Conservation (phyloP, 2,329 filamentous ascomycete genomes). For the Hymenoscyphus fructigenus region DNA sequence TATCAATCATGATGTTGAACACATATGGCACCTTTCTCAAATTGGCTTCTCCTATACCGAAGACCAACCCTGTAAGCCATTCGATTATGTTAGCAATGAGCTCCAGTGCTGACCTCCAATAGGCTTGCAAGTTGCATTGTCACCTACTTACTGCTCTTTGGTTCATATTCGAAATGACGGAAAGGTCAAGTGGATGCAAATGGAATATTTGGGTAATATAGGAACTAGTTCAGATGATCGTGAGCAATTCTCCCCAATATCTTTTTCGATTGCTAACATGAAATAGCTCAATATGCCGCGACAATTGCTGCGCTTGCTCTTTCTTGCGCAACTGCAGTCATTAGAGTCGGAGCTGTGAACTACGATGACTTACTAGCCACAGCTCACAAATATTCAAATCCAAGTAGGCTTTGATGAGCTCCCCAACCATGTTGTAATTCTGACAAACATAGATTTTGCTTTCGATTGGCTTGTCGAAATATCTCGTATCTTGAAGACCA, state of each 20-base stretch:
- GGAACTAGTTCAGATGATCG: constrained; percentile 49
- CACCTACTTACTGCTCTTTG: constrained; percentile 59
- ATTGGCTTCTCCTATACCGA: constrained; percentile 73
- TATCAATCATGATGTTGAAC: constrained; percentile 61
- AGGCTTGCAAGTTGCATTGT: constrained; percentile 61
- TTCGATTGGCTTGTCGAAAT: constrained; percentile 65
- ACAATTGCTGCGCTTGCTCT: constrained; percentile 62
- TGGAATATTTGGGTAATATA: constrained; percentile 52
- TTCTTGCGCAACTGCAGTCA: constrained; percentile 48
- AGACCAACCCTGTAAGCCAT: constrained; percentile 59
- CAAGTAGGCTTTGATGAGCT: constrained; percentile 25
- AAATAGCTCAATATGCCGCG: constrained; percentile 52
- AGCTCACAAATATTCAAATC: constrained; percentile 42
- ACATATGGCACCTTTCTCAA: constrained; percentile 70
- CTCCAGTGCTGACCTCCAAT: neutral
- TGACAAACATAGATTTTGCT: constrained; percentile 51
- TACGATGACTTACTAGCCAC: constrained; percentile 73
- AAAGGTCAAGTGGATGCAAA: constrained; percentile 56
- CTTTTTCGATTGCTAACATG: constrained; percentile 21
- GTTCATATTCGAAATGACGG: constrained; percentile 59
- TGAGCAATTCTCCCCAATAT: constrained; percentile 34
- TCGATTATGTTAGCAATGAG: neutral
- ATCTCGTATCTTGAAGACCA: constrained; percentile 67
- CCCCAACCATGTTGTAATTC: neutral
- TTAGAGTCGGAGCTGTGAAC: constrained; percentile 45